Base-by-base conservation (phyloP, 2,329 filamentous ascomycete species). In the Hysterium pulicare region DNA sequence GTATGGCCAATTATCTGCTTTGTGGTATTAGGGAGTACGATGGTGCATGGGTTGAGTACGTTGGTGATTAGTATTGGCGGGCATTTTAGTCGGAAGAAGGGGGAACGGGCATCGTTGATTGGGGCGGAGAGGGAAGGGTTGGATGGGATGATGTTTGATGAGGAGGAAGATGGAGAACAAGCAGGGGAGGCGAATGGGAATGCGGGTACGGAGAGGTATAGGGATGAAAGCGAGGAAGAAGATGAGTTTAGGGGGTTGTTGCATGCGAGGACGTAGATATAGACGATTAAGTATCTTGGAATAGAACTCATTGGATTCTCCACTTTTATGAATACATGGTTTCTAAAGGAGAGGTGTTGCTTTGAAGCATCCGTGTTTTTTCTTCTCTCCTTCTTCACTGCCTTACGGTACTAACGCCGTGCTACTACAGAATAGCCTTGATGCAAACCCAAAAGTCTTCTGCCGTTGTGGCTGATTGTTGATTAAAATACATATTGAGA, bases 1-100 rank as follows among this genome's bases (percentile, higher is more conserved):
- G 64, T 80, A 0, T 80, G 75, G 75, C 76, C 76, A 0, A 66
- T 80, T 0, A 69, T 80, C 1, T 77, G 73, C 47, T 78, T 78
- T 48, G 62, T 78, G 3, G 75, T 79, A 0, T 52, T 80, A 4
- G 74, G 74, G 3, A 76, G 72, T 46, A 78, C 72, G 4, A 60
- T 80, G 45, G 65, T 80, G 4, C 76, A 80, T 59, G 77, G 77
- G 0, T 50, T 79, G 28, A 76, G 72, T 46, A 75, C 77, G 2
- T 53, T 76, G 38, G 71, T 62, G 0, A 71, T 80, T 43, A 76
- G 73, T 47, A 40, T 80, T 1, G 62, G 58, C 1, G 69, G 72
- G 0, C 74, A 79, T 57, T 74, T 74, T 47, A 54, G 59, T 3
- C 61, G 74, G 23, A 55, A 68, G 11, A 67, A 72, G 40, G 70